phyloP scores from a whole-genome alignment of 2,329 filamentous ascomycete species.

The Colletotrichum musae region DNA sequence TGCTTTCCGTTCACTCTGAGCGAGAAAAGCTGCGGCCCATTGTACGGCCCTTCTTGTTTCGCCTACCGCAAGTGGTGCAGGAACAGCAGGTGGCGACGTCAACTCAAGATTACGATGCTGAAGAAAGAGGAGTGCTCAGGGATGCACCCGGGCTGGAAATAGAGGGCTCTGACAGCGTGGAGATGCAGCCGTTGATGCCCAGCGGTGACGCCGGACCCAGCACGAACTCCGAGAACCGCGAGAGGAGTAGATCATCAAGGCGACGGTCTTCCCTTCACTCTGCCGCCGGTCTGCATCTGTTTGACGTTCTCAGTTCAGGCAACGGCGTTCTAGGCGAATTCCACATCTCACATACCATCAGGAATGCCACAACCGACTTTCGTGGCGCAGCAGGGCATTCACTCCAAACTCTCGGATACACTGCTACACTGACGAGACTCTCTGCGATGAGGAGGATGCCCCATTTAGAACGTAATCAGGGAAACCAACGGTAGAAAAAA shows the following conservation, averaged over 20 bases:
- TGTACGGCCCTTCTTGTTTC: constrained; percentile 38
- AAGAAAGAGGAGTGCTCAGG: constrained; percentile 67
- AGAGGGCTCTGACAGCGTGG: constrained; percentile 60
- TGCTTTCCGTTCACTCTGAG: constrained; percentile 75
- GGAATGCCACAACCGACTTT: constrained; percentile 61
- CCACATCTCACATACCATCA: constrained; percentile 65
- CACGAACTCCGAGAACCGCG: constrained; percentile 27
- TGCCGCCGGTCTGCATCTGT: constrained; percentile 53
- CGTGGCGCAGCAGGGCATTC: constrained; percentile 65
- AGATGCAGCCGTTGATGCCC: constrained; percentile 55
- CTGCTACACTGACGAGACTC: constrained; percentile 64
- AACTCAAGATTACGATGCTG: constrained; percentile 67
- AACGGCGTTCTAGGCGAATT: constrained; percentile 69
- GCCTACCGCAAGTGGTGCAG: constrained; percentile 20
- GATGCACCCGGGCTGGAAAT: constrained; percentile 52
- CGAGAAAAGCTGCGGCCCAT: constrained; percentile 68
- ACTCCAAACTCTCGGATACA: constrained; percentile 68
- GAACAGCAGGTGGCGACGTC: constrained; percentile 19
- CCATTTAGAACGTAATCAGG: constrained; percentile 38
- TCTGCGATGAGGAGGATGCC: constrained; percentile 39
- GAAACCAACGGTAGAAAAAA: constrained; percentile 35
- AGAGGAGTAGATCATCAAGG: constrained; percentile 43
- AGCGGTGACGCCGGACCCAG: constrained; percentile 26
- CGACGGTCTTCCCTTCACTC: constrained; percentile 39
- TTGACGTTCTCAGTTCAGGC: constrained; percentile 68